Conservation (phyloP, 1,284 basidiomycete species). For the Puccinia brachypodii region DNA sequence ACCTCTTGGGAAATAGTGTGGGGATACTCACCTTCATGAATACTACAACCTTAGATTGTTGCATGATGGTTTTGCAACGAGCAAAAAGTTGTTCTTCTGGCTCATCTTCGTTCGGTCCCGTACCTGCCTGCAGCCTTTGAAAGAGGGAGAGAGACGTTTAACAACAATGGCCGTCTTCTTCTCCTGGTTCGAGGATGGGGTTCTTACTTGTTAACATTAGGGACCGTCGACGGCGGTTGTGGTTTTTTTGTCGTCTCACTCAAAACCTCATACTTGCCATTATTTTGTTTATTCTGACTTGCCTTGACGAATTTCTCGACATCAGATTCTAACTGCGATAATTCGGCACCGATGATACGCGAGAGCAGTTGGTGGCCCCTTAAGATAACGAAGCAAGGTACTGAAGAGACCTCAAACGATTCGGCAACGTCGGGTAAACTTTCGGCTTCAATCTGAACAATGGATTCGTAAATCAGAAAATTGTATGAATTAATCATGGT, state of each 20-base stretch:
- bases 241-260: conserved; percentile 31
- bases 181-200: neutral
- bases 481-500: neutral
- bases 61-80: conserved; percentile 69
- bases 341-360: conserved; percentile 80
- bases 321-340: conserved; percentile 63
- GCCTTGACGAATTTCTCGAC: conserved; percentile 41
- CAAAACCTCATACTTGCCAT: conserved; percentile 19
- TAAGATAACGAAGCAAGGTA: conserved; percentile 82
- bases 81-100: conserved; percentile 67
- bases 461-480: neutral
- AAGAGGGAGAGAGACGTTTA: neutral
- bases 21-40: conserved; percentile 98
- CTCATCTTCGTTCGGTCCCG: conserved; percentile 59
- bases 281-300: neutral
- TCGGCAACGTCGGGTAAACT: conserved; percentile 82
- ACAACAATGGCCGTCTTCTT: neutral
- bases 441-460: conserved; percentile 81
- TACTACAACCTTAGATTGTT: conserved; percentile 69
- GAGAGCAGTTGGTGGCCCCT: conserved; percentile 83
- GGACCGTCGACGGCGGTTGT: conserved; percentile 1
- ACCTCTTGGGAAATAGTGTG: conserved; percentile 59
- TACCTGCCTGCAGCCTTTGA: neutral
- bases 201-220: conserved; percentile 14
- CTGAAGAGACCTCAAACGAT: conserved; percentile 87